These are phyloP conservation scores for Hypoxylon sp. DNA, from an alignment of 2,329 filamentous ascomycete genomes.

Conservation along the genomic window DNA sequence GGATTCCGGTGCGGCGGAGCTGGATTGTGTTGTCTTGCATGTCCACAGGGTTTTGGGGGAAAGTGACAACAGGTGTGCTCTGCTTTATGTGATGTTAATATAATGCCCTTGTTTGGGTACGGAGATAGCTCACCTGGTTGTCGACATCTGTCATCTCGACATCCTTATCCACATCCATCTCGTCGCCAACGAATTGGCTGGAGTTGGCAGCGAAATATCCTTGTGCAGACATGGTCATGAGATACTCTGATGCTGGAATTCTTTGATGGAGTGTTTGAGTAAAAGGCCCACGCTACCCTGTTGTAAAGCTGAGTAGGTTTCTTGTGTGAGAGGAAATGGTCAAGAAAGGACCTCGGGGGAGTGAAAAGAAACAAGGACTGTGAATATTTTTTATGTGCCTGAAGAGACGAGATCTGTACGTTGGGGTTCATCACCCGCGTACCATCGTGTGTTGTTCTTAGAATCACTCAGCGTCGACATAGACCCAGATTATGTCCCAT, in stretches of 20 bases:
- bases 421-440: background rate
- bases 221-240: background rate
- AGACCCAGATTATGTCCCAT: background rate
- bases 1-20: background rate
- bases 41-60: too few relatives aligned
- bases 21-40: background rate
- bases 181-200: background rate
- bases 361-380: too few relatives aligned
- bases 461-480: background rate
- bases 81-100: background rate
- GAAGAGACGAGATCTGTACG: background rate
- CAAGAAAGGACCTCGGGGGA: too few relatives aligned
- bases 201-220: background rate
- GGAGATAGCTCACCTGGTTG: background rate
- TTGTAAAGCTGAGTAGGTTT: background rate
- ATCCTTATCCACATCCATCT: background rate
- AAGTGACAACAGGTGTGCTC: too few relatives aligned
- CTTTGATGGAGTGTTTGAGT: background rate
- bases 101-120: background rate
- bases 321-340: background rate
- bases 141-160: background rate
- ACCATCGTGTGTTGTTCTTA: background rate
- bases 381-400: too few relatives aligned
- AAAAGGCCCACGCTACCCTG: background rate
- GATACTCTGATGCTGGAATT: background rate